phyloP scores from a whole-genome alignment of 805 yeast species.

The Debaryomyces prosopidis region DNA sequence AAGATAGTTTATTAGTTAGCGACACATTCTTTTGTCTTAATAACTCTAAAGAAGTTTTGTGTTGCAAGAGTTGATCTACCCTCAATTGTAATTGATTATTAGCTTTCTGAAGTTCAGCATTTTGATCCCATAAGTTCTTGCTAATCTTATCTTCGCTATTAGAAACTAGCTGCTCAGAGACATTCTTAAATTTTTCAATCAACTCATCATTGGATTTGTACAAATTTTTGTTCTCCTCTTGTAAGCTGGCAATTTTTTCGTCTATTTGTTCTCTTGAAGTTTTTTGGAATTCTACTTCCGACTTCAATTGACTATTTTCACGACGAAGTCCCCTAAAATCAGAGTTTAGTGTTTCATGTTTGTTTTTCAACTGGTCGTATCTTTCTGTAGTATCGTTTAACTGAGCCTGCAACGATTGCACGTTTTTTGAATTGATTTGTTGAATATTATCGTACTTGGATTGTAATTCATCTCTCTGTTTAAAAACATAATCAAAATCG shows the following conservation, averaged over 20 bases:
- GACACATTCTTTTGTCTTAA: constrained; percentile 55
- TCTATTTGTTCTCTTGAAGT: constrained; percentile 39
- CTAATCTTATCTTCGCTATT: constrained; percentile 6
- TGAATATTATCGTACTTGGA: constrained; percentile 32
- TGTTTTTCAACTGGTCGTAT: constrained; percentile 7
- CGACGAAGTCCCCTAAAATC: constrained; percentile 21
- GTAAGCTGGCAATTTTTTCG: constrained; percentile 31
- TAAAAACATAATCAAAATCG: constrained; percentile 36
- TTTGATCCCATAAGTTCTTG: constrained; percentile 25
- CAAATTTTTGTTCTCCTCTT: constrained; percentile 18
- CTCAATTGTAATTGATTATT: constrained; percentile 54
- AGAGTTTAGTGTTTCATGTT: constrained; percentile 14
- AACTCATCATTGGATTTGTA: constrained; percentile 29
- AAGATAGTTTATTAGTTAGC: constrained; percentile 37
- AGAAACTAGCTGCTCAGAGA: constrained; percentile 9
- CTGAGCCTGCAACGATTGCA: constrained; percentile 18
- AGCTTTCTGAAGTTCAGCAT: constrained; percentile 45
- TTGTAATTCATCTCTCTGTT: constrained; percentile 31
- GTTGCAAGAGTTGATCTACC: constrained; percentile 49
- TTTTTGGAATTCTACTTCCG: constrained; percentile 35
- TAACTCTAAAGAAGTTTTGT: constrained; percentile 50
- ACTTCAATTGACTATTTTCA: constrained; percentile 34
- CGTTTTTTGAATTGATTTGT: constrained; percentile 22
- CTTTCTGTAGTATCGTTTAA: constrained; percentile 7
- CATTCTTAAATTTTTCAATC: constrained; percentile 19